Conservation (phyloP, 2,329 filamentous ascomycete genomes). For the Rhexocercosporidium sp. region DNA sequence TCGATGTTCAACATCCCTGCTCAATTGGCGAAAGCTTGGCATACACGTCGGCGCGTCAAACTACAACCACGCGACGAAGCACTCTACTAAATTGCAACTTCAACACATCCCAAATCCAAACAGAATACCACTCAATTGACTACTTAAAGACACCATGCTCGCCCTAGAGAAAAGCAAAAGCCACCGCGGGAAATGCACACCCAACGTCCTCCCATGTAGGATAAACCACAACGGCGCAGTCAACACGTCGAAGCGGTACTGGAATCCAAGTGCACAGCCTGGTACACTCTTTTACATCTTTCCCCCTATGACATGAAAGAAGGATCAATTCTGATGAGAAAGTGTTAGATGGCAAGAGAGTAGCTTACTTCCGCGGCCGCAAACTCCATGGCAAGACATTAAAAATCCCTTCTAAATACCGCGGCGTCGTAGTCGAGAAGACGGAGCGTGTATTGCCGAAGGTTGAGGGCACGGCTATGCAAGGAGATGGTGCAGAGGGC, state of each 20-base stretch:
- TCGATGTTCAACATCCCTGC: not conserved
- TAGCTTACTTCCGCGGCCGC: conserved; percentile 78
- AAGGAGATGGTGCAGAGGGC: conserved; percentile 31
- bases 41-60: conserved; percentile 3
- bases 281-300: too few species aligned
- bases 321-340: not conserved
- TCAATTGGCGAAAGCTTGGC: conserved; percentile 11
- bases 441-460: conserved; percentile 46
- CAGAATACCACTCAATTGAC: too few species aligned
- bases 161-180: conserved; percentile 37
- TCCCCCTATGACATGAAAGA: not conserved
- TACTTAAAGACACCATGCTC: conserved; percentile 33
- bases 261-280: conserved; percentile 62
- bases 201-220: conserved; percentile 80
- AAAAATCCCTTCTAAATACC: conserved; percentile 72
- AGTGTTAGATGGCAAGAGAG: conserved; percentile 54
- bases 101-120: not conserved
- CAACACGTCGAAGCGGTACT: conserved; percentile 68
- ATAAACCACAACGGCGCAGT: conserved; percentile 80
- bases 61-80: not conserved
- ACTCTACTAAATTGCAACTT: not conserved
- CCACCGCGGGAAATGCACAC: conserved; percentile 38
- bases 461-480: conserved; percentile 9
- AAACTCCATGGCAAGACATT: conserved; percentile 74
- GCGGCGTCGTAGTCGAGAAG: conserved; percentile 64